These are phyloP conservation scores for Blastomyces percursus DNA, from an alignment of 2,329 filamentous ascomycete genomes.

Conservation along the genomic window DNA sequence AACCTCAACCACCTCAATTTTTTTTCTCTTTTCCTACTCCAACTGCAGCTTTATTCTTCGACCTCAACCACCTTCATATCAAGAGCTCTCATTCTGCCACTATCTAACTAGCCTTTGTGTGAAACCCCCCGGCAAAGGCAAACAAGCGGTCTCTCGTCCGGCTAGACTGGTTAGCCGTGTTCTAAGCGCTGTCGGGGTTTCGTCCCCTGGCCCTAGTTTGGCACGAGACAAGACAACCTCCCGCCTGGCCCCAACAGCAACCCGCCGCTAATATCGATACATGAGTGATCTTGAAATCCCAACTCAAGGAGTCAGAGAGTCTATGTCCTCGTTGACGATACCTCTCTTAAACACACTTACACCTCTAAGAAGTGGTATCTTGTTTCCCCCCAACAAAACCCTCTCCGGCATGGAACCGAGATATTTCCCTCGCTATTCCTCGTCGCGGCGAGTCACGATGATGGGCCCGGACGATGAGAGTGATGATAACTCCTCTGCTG, in stretches of 20 bases:
- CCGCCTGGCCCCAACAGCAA: neutral
- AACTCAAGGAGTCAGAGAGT: neutral
- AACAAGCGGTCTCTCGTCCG: neutral
- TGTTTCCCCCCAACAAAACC: neutral
- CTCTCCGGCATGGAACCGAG: conserved; percentile 3
- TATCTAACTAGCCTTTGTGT: neutral
- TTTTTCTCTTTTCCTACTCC: neutral
- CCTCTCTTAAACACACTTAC: neutral
- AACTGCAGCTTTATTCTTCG: neutral
- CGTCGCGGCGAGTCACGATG: conserved; percentile 5
- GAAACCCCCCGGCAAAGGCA: neutral
- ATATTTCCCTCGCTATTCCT: neutral
- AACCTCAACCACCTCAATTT: neutral
- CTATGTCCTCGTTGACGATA: neutral
- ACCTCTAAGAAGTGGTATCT: neutral
- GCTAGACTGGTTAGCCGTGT: neutral
- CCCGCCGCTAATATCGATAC: neutral
- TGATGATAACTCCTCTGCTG: neutral
- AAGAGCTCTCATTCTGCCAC: neutral
- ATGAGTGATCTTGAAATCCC: conserved; percentile 3
- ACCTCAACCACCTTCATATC: neutral
- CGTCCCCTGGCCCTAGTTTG: neutral
- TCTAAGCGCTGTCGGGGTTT: conserved; percentile 2
- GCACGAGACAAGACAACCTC: neutral
- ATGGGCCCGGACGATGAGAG: neutral